Evolutionary conservation across 202 grass and related monocot genomes (phyloP), one percentile per base, ranked within the genome.

Genomic region (Zoysia matrella): DNA sequence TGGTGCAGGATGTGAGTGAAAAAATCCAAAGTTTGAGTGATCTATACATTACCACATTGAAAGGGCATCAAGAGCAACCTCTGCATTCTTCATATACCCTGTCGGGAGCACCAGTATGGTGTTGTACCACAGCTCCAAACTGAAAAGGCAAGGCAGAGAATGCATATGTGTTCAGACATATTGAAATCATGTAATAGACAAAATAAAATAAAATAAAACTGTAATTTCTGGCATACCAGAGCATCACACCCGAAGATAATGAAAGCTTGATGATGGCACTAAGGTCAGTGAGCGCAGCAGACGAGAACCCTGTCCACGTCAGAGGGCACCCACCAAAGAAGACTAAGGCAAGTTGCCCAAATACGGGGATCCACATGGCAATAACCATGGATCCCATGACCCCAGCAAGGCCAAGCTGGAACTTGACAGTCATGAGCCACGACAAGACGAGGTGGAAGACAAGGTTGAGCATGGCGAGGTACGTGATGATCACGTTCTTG

Each of bases 91-190:
- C 94, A 94, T 94, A 12, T 94, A 88, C 4, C 94, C 94, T 3
- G 91, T 92, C 30, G 94, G 89, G 67, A 97, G 89, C 80, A 97
- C 87, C 85, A 97, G 78, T 39, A 97, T 75, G 11, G 89, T 97
- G 74, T 80, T 94, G 83, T 97, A 97, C 94, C 94, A 97, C 8
- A 88, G 41, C 82, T 97, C 91, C 80, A 97, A 84, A 75, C 94
- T 97, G 75, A 73, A 90, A 64, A 14, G 15, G 52, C 7, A 79
- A 79, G 53, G 50, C 3, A 71, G 1, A 13, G 7, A 46, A 60
- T 5, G 50, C 30, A 64, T 52, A 7, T 47, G 8, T 65, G 62
- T 15, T 69, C 44, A 22, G 40, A 5, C 6, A 15, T 18, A 18
- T 18, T 0, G 4, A 8, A 41, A 7, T 40, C 36, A 5, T 64